phyloP scores from a whole-genome alignment of 176 grass and related monocot species.

The Bromus sterilis region DNA sequence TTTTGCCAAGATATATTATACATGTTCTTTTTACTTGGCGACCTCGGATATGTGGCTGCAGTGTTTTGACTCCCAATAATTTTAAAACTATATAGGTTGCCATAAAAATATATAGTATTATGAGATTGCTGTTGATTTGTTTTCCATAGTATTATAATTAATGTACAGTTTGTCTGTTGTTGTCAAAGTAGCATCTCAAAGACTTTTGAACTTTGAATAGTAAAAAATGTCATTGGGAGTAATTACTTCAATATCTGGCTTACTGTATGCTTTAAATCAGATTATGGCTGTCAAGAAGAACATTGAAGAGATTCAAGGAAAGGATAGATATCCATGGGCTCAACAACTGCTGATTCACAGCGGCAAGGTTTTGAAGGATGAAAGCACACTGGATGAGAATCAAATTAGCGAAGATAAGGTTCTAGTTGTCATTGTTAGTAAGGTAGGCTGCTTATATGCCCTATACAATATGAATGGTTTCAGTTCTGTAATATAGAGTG shows the following conservation, averaged over 20 bases:
- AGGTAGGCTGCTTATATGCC: slow-evolving; percentile 34
- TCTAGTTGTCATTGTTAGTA: slow-evolving; percentile 88
- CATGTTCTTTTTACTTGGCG: not conserved
- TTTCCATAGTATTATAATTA: not conserved
- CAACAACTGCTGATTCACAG: slow-evolving; percentile 79
- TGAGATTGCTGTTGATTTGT: not conserved
- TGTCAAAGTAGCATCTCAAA: not conserved
- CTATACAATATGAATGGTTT: not conserved
- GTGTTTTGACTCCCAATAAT: not conserved
- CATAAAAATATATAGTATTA: not conserved
- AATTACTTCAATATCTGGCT: slow-evolving; percentile 1
- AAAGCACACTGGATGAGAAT: slow-evolving; percentile 88
- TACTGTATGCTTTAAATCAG: slow-evolving; percentile 20
- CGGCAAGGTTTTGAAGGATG: slow-evolving; percentile 88
- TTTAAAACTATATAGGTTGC: not conserved
- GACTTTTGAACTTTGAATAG: not conserved
- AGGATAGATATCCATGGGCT: slow-evolving; percentile 78
- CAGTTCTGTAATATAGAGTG: not conserved
- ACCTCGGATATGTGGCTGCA: not conserved
- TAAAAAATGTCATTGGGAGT: not conserved
- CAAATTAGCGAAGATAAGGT: slow-evolving; percentile 63
- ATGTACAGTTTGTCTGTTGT: not conserved
- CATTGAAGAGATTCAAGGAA: slow-evolving; percentile 80
- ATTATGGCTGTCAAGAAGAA: slow-evolving; percentile 94
- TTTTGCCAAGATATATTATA: not conserved